Base-by-base conservation (phyloP, 208 protist genomes). In the Phytomonas francai region DNA sequence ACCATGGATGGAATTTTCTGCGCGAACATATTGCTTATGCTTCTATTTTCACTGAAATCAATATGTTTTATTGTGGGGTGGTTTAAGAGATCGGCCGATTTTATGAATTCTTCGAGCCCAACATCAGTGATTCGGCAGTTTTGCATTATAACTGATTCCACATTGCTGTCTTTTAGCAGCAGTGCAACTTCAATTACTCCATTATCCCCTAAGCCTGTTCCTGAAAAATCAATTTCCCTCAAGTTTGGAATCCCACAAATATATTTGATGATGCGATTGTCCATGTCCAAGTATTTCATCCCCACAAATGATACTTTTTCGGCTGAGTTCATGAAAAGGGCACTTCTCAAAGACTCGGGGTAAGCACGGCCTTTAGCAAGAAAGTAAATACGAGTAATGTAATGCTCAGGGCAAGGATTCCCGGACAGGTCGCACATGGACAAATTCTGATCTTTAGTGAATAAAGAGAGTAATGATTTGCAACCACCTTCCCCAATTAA, bases 401-500 rank as follows among this genome's bases (percentile, higher is more conserved):
- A 66, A 49, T 65, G 28, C 31, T 73, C 67, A 29, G 67, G 76
- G 64, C 88, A 92, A 6, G 74, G 64, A 67, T 92, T 89, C 36
- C 65, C 72, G 14, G 72, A 72, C 25, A 92, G 54, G 51, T 92
- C 76, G 14, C 65, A 82, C 22, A 62, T 74, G 56, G 77, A 78
- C 71, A 83, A 59, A 73, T 39, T 12, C 36, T 69, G 5, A 57
- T 61, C 56, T 60, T 70, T 62, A 16, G 67, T 62, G 62, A 87
- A 90, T 14, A 92, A 14, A 1, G 39, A 59, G 59, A 94, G 39
- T 71, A 94, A 87, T 4, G 59, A 65, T 12, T 71, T 68, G 22
- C 83, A 80, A 14, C 85, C 88, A 32, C 65, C 76, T 30, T 94
- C 82, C 16, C 77, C 79, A 68, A 94, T 92, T 60, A 84, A 51